These are phyloP conservation scores for Pelargonium exstipulatum DNA, from an alignment of 441 rosid species.

Conservation along the genomic window DNA sequence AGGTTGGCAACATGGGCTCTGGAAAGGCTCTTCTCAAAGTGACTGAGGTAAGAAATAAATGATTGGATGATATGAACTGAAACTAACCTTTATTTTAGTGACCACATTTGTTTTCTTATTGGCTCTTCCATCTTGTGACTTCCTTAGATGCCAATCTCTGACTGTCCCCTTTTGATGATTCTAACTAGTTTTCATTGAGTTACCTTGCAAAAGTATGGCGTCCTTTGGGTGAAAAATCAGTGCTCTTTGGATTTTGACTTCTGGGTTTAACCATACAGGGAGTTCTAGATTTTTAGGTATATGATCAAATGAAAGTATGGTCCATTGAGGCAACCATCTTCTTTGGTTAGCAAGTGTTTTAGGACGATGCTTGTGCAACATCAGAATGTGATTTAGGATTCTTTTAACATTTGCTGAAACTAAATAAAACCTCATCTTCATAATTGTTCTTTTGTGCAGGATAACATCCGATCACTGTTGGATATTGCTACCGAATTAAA, in stretches of 20 bases:
- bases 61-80: not conserved
- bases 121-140: constrained; percentile 1
- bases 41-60: constrained; percentile 62
- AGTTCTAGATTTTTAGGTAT: not conserved
- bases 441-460: constrained; percentile 51
- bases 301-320: not conserved
- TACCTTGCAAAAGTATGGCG: not conserved
- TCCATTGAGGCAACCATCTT: too few relatives aligned
- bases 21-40: constrained; percentile 93
- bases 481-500: constrained; percentile 68
- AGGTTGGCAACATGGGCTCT: constrained; percentile 54
- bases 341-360: not conserved
- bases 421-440: constrained; percentile 16
- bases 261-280: not conserved
- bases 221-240: not conserved
- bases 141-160: not conserved
- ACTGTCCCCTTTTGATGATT: not conserved
- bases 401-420: not conserved
- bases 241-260: not conserved
- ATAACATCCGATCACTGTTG: constrained; percentile 62
- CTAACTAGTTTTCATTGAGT: not conserved
- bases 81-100: not conserved
- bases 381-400: not conserved
- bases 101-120: not conserved
- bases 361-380: not conserved